Evolutionary conservation across 768 basidiomycete species (phyloP).

Genomic region (Gloeopeniophorella convolvens): DNA sequence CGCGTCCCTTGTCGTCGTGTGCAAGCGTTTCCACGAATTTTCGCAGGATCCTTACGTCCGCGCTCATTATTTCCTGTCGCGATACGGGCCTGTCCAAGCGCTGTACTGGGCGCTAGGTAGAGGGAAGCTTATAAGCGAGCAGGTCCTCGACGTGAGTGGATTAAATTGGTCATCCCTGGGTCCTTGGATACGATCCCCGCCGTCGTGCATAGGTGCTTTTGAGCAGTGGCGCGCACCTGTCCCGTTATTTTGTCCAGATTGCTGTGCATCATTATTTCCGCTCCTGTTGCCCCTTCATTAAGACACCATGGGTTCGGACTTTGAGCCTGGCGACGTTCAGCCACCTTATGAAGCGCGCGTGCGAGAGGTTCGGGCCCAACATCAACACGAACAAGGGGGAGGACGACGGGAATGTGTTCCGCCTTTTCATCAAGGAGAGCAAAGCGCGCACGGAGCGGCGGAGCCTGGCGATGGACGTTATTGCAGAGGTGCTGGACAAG

Average conservation of each 20-base stretch:
- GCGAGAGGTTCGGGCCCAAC: constrained; percentile 52
- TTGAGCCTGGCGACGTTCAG: constrained; percentile 54
- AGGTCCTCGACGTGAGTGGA: constrained; percentile 17
- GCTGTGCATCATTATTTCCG: constrained; percentile 77
- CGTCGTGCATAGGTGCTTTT: constrained; percentile 51
- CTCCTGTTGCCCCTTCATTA: constrained; percentile 66
- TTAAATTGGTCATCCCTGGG: background rate
- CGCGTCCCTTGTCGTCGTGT: constrained; percentile 47
- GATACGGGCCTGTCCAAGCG: constrained; percentile 64
- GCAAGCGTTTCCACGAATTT: constrained; percentile 53
- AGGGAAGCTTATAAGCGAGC: constrained; percentile 35
- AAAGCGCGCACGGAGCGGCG: constrained; percentile 54
- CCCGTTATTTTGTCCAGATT: constrained; percentile 71
- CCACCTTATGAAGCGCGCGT: constrained; percentile 56
- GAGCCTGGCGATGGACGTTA: constrained; percentile 54
- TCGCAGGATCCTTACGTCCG: constrained; percentile 70
- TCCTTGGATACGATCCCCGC: constrained; percentile 5
- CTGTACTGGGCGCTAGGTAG: constrained; percentile 71
- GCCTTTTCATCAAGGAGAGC: constrained; percentile 62
- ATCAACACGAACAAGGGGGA: constrained; percentile 67
- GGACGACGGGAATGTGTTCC: constrained; percentile 66
- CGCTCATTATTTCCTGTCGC: constrained; percentile 70
- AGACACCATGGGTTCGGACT: constrained; percentile 65
- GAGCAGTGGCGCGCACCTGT: constrained; percentile 69
- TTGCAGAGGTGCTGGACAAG: constrained; percentile 60